A percentile compares a stretch with the other conserved stretches of the same genome.
Conservation (phyloP, 768 basidiomycete species). For the Tulasnella sp. region DNA sequence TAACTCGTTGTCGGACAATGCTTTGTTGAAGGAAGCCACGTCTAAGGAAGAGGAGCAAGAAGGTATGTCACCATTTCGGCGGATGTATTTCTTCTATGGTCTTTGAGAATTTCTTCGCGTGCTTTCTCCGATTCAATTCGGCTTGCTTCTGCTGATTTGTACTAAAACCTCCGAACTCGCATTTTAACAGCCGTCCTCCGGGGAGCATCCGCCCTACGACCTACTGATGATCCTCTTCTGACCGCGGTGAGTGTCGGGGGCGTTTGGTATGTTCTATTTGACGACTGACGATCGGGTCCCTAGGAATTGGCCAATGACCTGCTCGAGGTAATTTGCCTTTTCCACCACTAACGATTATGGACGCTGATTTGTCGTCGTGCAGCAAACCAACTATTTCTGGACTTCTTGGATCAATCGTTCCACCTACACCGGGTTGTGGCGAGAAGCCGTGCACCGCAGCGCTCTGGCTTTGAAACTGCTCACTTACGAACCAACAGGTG, state of each 20-base stretch:
- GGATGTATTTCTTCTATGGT: too few species aligned
- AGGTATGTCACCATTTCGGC: neutral
- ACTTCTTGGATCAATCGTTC: constrained; percentile 85
- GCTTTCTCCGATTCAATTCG: too few species aligned
- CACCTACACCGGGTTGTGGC: constrained; percentile 92
- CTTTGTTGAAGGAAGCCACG: neutral
- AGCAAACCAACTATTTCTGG: constrained; percentile 82
- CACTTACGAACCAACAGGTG: constrained; percentile 92
- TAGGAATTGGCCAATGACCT: constrained; percentile 7
- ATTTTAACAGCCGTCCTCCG: constrained; percentile 9
- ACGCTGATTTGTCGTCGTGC: neutral
- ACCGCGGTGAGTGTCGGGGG: neutral
- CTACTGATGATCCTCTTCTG: neutral
- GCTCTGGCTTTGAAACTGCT: constrained; percentile 92
- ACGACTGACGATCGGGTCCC: neutral
- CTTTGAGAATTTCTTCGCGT: too few species aligned
- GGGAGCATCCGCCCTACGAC: constrained; percentile 25
- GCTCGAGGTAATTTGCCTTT: neutral
- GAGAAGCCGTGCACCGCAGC: constrained; percentile 90
- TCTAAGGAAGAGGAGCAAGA: neutral
- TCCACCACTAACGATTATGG: neutral
- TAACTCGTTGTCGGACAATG: neutral
- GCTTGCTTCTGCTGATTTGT: neutral
- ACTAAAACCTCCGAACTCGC: neutral
- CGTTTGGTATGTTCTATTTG: neutral